A percentile compares a stretch with the other conserved stretches of the same genome.
Conservation (phyloP, 108 stramenopile species). For the Schizochytrium sp. region DNA sequence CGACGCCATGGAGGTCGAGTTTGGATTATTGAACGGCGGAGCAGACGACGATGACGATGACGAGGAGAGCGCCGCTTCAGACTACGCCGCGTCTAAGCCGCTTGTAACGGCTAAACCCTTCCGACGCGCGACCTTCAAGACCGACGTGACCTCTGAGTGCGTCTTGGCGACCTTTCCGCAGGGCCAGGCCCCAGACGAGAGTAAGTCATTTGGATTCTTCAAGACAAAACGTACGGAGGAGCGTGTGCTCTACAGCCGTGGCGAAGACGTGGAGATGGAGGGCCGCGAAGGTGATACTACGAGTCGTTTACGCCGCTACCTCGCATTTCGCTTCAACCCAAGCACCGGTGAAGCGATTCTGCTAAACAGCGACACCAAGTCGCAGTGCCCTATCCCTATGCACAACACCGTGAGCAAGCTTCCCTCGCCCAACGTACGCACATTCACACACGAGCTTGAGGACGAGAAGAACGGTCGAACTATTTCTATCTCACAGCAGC, state of each 20-base stretch:
- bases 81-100: not conserved
- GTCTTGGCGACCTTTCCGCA: constrained; percentile 41
- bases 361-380: not conserved
- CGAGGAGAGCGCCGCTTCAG: not conserved
- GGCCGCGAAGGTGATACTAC: not conserved
- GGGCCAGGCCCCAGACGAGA: constrained; percentile 37
- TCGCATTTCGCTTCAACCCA: constrained; percentile 27
- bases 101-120: constrained; percentile 4
- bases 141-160: not conserved
- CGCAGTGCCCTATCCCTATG: constrained; percentile 23
- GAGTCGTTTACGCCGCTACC: not conserved
- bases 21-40: not conserved
- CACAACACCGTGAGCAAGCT: constrained; percentile 34
- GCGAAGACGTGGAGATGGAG: constrained; percentile 28
- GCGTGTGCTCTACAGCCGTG: constrained; percentile 25
- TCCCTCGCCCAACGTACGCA: constrained; percentile 20
- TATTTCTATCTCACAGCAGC: constrained; percentile 5
- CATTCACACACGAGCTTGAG: not conserved
- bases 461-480: not conserved
- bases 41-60: not conserved
- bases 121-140: constrained; percentile 20
- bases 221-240: constrained; percentile 41
- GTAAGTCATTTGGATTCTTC: constrained; percentile 27
- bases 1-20: not conserved
- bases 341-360: constrained; percentile 4